phyloP scores from a whole-genome alignment of 768 basidiomycete genomes.

The Naganishia antarctica region DNA sequence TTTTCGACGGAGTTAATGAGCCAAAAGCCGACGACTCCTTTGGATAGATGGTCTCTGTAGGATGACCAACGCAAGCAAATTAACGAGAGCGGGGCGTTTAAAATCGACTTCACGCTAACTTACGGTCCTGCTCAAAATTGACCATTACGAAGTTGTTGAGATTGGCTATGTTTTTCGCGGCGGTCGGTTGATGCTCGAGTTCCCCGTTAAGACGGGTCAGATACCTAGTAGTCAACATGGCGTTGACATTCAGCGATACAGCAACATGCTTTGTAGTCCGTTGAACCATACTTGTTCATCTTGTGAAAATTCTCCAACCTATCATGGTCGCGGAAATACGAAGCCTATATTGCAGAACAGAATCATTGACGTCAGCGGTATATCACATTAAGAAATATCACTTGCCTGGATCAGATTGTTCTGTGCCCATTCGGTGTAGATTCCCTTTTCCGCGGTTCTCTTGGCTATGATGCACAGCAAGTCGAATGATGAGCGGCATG shows the following conservation, averaged over 20 bases:
- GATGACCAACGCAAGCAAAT: background rate
- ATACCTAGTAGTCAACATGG: conserved; percentile 11
- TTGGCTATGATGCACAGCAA: conserved; percentile 45
- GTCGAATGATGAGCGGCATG: conserved; percentile 49
- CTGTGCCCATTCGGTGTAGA: conserved; percentile 47
- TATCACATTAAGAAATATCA: background rate
- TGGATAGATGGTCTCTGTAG: conserved; percentile 43
- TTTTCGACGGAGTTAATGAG: conserved; percentile 35
- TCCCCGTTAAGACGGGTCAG: conserved; percentile 29
- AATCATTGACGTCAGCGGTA: conserved; percentile 27
- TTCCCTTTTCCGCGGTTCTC: conserved; percentile 41
- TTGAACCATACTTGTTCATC: conserved; percentile 32
- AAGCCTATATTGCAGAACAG: conserved; percentile 43
- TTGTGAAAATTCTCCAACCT: conserved; percentile 47
- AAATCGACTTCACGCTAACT: conserved; percentile 13
- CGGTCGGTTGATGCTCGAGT: conserved; percentile 17
- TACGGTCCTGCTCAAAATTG: conserved; percentile 46
- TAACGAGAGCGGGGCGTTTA: background rate
- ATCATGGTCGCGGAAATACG: conserved; percentile 51
- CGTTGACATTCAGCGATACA: no score
- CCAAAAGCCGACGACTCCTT: conserved; percentile 45
- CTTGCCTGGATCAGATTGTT: conserved; percentile 32
- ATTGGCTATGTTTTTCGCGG: conserved; percentile 9
- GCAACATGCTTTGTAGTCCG: no score
- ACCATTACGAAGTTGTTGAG: conserved; percentile 41